phyloP scores from a whole-genome alignment of 495 filamentous ascomycete species.

The Daldinia childiae region DNA sequence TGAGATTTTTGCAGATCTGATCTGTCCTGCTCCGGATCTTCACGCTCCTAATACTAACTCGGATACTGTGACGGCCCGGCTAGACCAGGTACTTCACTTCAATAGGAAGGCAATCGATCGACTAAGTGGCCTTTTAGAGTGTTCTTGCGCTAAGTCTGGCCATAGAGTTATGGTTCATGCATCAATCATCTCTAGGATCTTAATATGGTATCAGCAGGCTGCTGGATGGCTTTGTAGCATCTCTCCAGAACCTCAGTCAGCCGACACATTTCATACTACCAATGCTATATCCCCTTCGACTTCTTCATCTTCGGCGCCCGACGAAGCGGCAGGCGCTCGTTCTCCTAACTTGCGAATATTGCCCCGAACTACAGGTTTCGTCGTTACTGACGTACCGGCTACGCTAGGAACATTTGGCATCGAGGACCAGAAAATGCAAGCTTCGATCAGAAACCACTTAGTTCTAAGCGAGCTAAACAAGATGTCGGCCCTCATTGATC shows the following conservation, averaged over 20 bases:
- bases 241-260: neutral
- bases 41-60: neutral
- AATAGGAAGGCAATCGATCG: neutral
- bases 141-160: neutral
- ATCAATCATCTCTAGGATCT: neutral
- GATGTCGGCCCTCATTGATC: neutral
- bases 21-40: conserved; percentile 2
- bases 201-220: neutral
- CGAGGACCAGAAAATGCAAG: neutral
- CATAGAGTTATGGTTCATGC: neutral
- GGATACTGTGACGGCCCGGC: neutral
- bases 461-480: neutral
- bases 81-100: neutral
- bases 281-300: neutral
- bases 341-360: neutral
- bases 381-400: neutral
- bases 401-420: neutral
- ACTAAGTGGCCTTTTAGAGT: neutral
- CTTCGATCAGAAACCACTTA: neutral
- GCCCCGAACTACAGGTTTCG: neutral
- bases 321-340: neutral
- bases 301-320: neutral
- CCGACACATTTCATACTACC: neutral
- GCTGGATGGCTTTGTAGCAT: neutral
- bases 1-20: neutral